Evolutionary conservation across 164 flowering plant genomes (phyloP), one percentile per base, ranked within the genome.

Genomic region (Tinospora cordifolia): DNA sequence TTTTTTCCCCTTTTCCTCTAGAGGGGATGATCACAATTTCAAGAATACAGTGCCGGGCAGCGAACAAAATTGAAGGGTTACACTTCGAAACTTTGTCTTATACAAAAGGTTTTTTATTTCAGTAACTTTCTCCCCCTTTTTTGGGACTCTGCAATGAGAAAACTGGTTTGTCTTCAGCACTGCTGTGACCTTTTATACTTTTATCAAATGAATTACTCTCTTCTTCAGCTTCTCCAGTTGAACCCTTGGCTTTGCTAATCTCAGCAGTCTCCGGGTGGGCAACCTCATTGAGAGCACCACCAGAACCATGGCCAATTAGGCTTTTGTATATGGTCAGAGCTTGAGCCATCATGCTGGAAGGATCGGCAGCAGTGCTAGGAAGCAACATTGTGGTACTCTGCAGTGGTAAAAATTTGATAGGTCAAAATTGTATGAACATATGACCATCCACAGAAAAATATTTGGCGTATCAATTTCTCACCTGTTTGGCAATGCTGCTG

Each of bases 381-480:
- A 93, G 94, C 78, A 93, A 54, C 84, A 93, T 62, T 15, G 97
- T 93, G 19, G 93, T 91, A 38, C 90, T 81, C 97, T 93, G 75
- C 49, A 59, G 17, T 9, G 58, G 58, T 6, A 63, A 38, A 14
- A 38, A 9, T 24, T 17, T 19, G 26, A 63, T 36, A 19, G 27
- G 46, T 6, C 62, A 13, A 22, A 74, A 65, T 62, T 66, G 25
- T 51, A 46, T 17, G 60, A 22, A 22, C 63, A 44, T 30, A 49
- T 3, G 26, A 49, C 68, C 49, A 12, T 10, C 17, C 34, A 57
- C 57, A 14, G 0, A 7, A 38, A 3, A 24, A 17, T 60, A n/a
- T n/a, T 46, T 9, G 46, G 47, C 6, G 49, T 24, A 41, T 54
- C 22, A 25, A 54, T 8, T 25, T 17, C 36, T 74, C 72, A 93